Evolutionary conservation across 371 early-diverging fungal genomes (phyloP), one percentile per base, ranked within the genome.

Genomic region (Mucor irregularis): DNA sequence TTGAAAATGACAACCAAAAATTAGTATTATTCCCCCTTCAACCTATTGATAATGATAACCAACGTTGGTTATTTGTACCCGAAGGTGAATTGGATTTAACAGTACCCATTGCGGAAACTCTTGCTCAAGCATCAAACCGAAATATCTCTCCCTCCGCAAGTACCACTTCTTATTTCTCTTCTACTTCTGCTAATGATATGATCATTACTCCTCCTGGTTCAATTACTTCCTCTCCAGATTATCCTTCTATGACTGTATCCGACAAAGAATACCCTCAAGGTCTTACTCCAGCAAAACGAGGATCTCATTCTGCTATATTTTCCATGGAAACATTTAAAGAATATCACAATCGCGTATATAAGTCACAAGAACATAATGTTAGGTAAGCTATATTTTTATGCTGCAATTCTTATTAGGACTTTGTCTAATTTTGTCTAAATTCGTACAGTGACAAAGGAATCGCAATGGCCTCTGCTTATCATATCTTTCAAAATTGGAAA

Each of bases 391-490:
- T 30, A 7, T 16, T 22, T 21, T 17, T 14, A 22, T 19, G 16
- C 4, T 17, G 7, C 11, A 21, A 30, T 49, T 11, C 33, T 33
- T 30, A 10, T 37, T 13, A n/a, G n/a, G n/a, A n/a, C n/a, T n/a
- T n/a, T n/a, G n/a, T n/a, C n/a, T n/a, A n/a, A n/a, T n/a, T n/a
- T n/a, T n/a, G n/a, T n/a, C n/a, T n/a, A n/a, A n/a, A n/a, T n/a
- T n/a, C n/a, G n/a, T 13, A 26, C 56, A 78, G 78, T 64, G 73
- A 78, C 49, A 78, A 74, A 38, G 70, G 66, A 5, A 69, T 78
- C 26, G 78, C 71, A 11, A 74, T 78, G 78, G 78, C 78, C 4
- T 70, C 73, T 37, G 78, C 78, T 40, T 78, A 74, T 54, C 70
- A 74, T 25, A 63, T 71, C 25, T 73, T 70, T 68, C 73, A 73